These are phyloP conservation scores for Cladosporium sp. DNA, from an alignment of 2,329 filamentous ascomycete genomes.

Conservation along the genomic window DNA sequence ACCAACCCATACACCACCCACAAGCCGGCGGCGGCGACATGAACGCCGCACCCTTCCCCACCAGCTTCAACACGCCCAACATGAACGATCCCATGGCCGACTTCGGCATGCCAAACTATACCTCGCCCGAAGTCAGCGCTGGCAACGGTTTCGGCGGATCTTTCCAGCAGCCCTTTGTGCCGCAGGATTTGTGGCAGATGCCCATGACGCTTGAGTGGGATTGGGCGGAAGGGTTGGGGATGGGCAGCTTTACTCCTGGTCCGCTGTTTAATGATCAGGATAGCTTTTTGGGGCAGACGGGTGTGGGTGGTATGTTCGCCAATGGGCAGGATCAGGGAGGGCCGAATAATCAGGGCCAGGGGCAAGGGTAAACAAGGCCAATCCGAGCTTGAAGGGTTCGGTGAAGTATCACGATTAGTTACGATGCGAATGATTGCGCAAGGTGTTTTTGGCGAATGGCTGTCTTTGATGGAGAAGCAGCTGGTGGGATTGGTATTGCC, in stretches of 20 bases:
- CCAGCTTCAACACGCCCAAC: constrained; percentile 11
- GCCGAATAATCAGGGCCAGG: not conserved
- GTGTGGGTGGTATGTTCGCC: constrained; percentile 2
- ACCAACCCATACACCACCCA: not conserved
- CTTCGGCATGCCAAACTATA: constrained; percentile 14
- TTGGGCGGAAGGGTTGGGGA: constrained; percentile 50
- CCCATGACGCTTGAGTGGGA: constrained; percentile 96
- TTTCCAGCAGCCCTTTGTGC: constrained; percentile 82
- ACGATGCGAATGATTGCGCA: constrained; percentile 1
- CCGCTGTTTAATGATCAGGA: constrained; percentile 16
- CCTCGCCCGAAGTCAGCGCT: not conserved
- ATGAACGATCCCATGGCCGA: constrained; percentile 13
- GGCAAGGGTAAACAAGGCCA: not conserved
- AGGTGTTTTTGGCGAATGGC: not conserved
- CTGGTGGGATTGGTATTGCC: too few relatives aligned
- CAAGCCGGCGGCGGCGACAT: not conserved
- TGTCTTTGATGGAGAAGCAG: too few relatives aligned
- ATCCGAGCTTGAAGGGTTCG: not conserved
- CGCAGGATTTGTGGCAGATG: constrained; percentile 91
- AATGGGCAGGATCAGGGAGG: not conserved
- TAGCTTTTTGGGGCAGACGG: not conserved
- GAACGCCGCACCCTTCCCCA: not conserved
- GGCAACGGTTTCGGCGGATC: constrained; percentile 23
- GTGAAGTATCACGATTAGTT: not conserved
- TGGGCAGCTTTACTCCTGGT: constrained; percentile 29